Evolutionary conservation across 2,329 filamentous ascomycete species (phyloP), one percentile per base, ranked within the genome.

Genomic region (Botrytis deweyae): DNA sequence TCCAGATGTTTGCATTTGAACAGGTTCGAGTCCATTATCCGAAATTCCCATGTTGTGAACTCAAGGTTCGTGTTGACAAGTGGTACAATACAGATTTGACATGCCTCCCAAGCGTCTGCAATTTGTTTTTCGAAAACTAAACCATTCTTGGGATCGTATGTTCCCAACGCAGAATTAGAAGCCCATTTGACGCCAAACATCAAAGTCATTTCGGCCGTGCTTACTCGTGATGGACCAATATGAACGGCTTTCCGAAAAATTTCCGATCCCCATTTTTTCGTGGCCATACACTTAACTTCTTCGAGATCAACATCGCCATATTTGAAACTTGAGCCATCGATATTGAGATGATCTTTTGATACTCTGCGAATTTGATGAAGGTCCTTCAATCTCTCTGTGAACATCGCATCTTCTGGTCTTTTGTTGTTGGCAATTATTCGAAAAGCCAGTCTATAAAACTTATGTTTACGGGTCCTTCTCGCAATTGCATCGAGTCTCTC

Each of bases 11-110:
- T 20, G 22, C 38, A 20, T 8, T 42, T 4, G 16, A 42, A 64
- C n/a, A 42, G 14, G 4, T 29, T 64, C 38, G 7, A 44, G 16
- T 64, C 61, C 61, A 64, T 29, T 2, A 44, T 25, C 38, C 61
- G 61, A 4, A 64, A 1, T 29, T 42, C 7, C 25, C 59, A 61
- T 22, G 0, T 6, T 0, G 20, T 61, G 5, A 40, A 18, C 16
- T 25, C 7, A 16, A 29, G 4, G 12, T 20, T 1, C 4, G 2
- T 4, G 7, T 18, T 4, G n/a, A 14, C 18, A 1, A 0, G 18
- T 63, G 38, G 25, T 16, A 63, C 6, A 29, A 63, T 29, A 25
- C 14, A 63, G 25, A 63, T 18, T n/a, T 38, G 61, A 42, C 38
- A 9, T 42, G 61, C 22, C 61, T 63, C 61, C n/a, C 8, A 63